Base-by-base conservation (phyloP, 108 stramenopile genomes). In the Seminavis robusta region DNA sequence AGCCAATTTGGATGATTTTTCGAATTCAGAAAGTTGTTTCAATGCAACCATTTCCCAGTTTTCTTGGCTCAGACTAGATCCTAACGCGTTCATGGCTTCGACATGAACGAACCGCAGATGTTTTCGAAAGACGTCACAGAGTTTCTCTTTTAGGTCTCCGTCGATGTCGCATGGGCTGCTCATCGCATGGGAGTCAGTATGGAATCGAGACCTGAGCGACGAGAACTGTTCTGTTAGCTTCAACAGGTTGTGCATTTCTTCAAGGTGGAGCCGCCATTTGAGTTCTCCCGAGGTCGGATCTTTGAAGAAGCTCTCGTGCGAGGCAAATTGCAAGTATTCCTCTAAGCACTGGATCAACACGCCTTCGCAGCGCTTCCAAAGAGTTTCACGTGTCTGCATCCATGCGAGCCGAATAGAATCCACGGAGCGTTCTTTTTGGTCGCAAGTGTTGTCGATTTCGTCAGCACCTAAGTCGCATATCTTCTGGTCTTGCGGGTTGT, bases 31-130 rank as follows among this genome's bases (percentile, higher is more conserved):
- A n/a, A n/a, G n/a, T n/a, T n/a, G n/a, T 27, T 59, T 47, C 4
- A 84, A 29, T 26, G 77, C 47, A 8, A 62, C 28, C 16, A 87
- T 43, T 17, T 61, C 40, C 91, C 91, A 92, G 2, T 71, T 50
- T 47, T 92, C 91, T 2, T 69, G 65, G 9, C 53, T 67, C 39
- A 92, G 56, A 32, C 67, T 51, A 1, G 59, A 55, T 1, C 87
- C 91, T 25, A 77, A 74, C 16, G 59, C 55, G 43, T 77, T 89
- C 87, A 92, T 89, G 15, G 83, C 72, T 26, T 88, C 86, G 41
- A 85, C 71, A 57, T 89, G 85, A 38, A 86, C 65, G 23, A 64
- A 48, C 19, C 82, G 78, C 16, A 92, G 41, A 52, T 92, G 81
- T 19, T 29, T 50, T 15, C 37, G 63, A 61, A 59, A 79, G 0